Conservation (phyloP, 2,329 filamentous ascomycete species). For the Leptographium wingfieldii region DNA sequence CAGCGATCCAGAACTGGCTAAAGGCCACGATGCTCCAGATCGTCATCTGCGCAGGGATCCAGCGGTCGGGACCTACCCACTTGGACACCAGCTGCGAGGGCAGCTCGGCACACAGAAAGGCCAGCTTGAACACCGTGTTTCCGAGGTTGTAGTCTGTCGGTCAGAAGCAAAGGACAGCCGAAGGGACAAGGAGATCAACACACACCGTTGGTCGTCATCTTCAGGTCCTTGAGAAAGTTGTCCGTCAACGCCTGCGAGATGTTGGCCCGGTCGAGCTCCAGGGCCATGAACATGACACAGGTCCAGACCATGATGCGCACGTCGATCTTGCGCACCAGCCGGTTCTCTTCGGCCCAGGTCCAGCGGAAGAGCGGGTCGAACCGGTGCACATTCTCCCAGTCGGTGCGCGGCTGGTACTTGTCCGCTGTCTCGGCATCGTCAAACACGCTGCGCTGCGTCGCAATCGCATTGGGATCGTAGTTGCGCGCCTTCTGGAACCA, state of each 20-base stretch:
- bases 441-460: conserved; percentile 25
- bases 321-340: conserved; percentile 32
- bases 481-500: conserved; percentile 19
- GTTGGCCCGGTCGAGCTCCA: conserved; percentile 38
- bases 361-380: conserved; percentile 33
- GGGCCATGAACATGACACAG: conserved; percentile 35
- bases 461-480: conserved; percentile 22
- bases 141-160: conserved; percentile 31
- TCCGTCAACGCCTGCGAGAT: conserved; percentile 33
- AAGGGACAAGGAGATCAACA: background rate
- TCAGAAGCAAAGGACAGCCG: background rate
- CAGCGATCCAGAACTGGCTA: conserved; percentile 30
- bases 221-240: conserved; percentile 31
- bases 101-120: conserved; percentile 42
- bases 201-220: conserved; percentile 30
- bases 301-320: conserved; percentile 30
- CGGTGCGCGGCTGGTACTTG: conserved; percentile 20
- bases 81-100: conserved; percentile 49
- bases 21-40: conserved; percentile 41
- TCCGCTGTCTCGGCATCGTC: conserved; percentile 24
- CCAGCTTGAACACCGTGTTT: conserved; percentile 34
- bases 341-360: conserved; percentile 27
- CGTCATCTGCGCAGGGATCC: conserved; percentile 47
- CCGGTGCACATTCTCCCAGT: conserved; percentile 29
- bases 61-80: conserved; percentile 44